Evolutionary conservation across 257 asterid genomes (phyloP).

Genomic region (Ligustrum vulgare): DNA sequence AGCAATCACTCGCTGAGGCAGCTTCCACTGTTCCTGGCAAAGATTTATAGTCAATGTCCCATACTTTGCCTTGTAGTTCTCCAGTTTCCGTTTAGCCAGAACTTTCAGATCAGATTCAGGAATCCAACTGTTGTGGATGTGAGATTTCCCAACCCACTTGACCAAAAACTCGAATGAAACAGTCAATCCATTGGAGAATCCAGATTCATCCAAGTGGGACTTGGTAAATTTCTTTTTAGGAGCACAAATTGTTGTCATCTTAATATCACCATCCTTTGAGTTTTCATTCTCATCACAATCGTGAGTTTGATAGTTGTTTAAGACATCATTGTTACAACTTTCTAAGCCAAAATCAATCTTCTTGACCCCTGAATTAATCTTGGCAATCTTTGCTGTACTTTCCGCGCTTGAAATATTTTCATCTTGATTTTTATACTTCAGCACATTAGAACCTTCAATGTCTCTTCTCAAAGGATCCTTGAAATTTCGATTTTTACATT

Average conservation of each 20-base stretch:
- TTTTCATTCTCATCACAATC: conserved; percentile 31
- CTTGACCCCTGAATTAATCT: conserved; percentile 25
- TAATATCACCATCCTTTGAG: conserved; percentile 32
- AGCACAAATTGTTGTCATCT: not conserved
- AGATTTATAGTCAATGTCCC: conserved; percentile 75
- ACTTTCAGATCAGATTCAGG: conserved; percentile 80
- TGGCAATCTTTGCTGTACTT: conserved; percentile 27
- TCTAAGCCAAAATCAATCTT: conserved; percentile 23
- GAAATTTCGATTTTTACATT: conserved; percentile 43
- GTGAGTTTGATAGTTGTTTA: conserved; percentile 32
- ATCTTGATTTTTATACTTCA: conserved; percentile 27
- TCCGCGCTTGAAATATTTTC: conserved; percentile 30
- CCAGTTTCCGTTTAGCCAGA: conserved; percentile 82
- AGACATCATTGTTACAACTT: conserved; percentile 21
- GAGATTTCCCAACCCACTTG: conserved; percentile 96
- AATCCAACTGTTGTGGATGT: conserved; percentile 84
- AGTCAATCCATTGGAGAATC: conserved; percentile 26
- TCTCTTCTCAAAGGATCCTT: conserved; percentile 31
- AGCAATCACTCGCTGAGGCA: conserved; percentile 83
- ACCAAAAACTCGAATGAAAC: conserved; percentile 75
- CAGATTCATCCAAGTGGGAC: conserved; percentile 33
- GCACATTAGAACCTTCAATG: conserved; percentile 37
- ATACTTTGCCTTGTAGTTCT: conserved; percentile 84
- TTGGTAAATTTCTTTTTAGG: conserved; percentile 43
- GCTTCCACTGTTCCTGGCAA: conserved; percentile 88